Percentiles rank a stretch among this genome's conserved stretches.
phyloP scores from a whole-genome alignment of 208 protist genomes.

The Phytomonas serpens region DNA sequence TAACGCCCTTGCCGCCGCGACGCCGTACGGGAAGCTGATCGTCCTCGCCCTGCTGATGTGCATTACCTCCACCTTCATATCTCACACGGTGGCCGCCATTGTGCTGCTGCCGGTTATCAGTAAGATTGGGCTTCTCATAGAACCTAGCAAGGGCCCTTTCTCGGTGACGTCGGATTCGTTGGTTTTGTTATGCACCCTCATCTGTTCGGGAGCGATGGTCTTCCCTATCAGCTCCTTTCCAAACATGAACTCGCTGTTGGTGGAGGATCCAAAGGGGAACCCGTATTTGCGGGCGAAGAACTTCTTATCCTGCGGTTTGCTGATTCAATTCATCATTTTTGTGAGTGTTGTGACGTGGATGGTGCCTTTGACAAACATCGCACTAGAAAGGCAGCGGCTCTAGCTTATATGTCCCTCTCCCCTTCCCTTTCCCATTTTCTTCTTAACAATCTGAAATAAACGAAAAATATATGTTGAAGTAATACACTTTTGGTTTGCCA shows the following conservation, averaged over 20 bases:
- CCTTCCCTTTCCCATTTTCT: neutral
- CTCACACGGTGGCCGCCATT: conserved; percentile 92
- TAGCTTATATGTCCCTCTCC: neutral
- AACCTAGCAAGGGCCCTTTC: conserved; percentile 35
- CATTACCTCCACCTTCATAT: conserved; percentile 87
- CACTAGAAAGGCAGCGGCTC: conserved; percentile 21
- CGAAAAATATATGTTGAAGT: neutral
- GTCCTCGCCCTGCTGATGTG: conserved; percentile 53
- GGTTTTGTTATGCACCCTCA: conserved; percentile 77
- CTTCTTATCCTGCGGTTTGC: conserved; percentile 78
- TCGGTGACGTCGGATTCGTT: conserved; percentile 64
- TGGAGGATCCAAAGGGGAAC: conserved; percentile 76
- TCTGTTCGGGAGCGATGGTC: conserved; percentile 90
- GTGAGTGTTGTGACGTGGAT: conserved; percentile 76
- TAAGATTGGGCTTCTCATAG: conserved; percentile 82
- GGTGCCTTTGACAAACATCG: conserved; percentile 67
- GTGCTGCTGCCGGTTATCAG: conserved; percentile 89
- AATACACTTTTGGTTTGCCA: neutral
- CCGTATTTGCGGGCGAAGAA: conserved; percentile 86
- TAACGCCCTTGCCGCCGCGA: conserved; percentile 34
- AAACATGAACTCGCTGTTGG: conserved; percentile 89
- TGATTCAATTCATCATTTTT: conserved; percentile 61
- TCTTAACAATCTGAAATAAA: neutral
- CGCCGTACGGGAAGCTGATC: conserved; percentile 61
- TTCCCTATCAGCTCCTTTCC: conserved; percentile 94